These are phyloP conservation scores for Vararia minispora DNA, from an alignment of 768 basidiomycete genomes.

Conservation along the genomic window DNA sequence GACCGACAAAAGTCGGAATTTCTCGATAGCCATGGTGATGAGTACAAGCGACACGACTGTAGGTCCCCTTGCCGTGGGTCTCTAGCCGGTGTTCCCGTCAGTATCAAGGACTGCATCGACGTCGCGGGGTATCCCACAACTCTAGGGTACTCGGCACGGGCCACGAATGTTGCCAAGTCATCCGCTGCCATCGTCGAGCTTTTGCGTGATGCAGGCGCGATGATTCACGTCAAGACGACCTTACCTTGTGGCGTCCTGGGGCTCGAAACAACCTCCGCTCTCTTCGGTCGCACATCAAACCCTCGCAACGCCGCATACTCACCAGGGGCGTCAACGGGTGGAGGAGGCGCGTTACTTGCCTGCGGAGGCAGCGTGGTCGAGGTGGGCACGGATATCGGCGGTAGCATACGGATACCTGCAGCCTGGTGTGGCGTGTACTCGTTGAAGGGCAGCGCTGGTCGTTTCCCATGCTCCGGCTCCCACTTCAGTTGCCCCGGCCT, in stretches of 20 bases:
- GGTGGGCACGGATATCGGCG: conserved; percentile 38
- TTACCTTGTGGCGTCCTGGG: conserved; percentile 31
- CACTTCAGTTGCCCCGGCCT: conserved; percentile 25
- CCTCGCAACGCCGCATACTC: conserved; percentile 31
- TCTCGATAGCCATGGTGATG: too few species aligned
- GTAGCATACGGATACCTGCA: conserved; percentile 37
- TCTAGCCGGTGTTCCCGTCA: conserved; percentile 36
- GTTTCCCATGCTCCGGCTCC: conserved; percentile 26
- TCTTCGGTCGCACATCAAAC: conserved; percentile 37
- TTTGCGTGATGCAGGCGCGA: conserved; percentile 29
- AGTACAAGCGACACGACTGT: too few species aligned
- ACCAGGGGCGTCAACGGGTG: conserved; percentile 40
- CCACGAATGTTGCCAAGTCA: conserved; percentile 22
- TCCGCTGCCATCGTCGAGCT: conserved; percentile 30
- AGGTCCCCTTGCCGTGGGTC: conserved; percentile 12
- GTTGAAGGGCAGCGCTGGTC: conserved; percentile 27
- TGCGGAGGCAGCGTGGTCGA: conserved; percentile 33
- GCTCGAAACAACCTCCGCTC: conserved; percentile 30
- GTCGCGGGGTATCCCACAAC: conserved; percentile 37
- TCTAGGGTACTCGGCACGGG: conserved; percentile 29
- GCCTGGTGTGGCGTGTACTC: conserved; percentile 36
- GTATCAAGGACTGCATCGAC: conserved; percentile 37
- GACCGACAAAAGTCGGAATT: too few species aligned
- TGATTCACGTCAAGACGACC: conserved; percentile 31
- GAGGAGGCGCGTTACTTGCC: conserved; percentile 38